Evolutionary conservation across 2,329 filamentous ascomycete species (phyloP), one percentile per base, ranked within the genome.

Genomic region (Fusarium setosum): DNA sequence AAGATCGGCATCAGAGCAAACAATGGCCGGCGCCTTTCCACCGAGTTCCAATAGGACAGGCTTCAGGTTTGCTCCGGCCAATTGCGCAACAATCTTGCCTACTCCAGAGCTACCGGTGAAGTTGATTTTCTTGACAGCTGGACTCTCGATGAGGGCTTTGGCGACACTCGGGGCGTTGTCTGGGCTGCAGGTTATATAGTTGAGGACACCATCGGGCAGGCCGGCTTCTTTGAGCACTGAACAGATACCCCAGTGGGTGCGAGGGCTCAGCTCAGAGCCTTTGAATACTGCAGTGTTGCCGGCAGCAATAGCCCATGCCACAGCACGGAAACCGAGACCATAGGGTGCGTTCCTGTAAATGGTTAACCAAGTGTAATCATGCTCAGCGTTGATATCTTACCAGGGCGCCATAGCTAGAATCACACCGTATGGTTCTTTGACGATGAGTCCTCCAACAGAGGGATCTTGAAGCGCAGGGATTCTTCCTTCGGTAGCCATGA

Each of bases 21-120:
- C 88, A 58, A 96, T 90, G 3, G 91, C 88, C 1, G 88, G 88
- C 1, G 90, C 90, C 76, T 96, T 96, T 35, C 93, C 93, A 4
- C 93, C 93, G 1, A 96, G 84, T 76, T 96, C 93, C 72, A 96
- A 84, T 2, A 96, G 79, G 1, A 91, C 84, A 0, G 92, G 92
- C 81, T 96, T 97, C 34, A 96, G 82, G 70, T 90, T 80, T 73
- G 90, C 86, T 24, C 90, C 93, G 0, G 91, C 91, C 8, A 86
- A 82, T 11, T 83, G 80, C 5, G 88, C 91, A 57, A 96, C 88
- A 73, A 93, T 90, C 31, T 87, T 84, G 2, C 93, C 93, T 0
- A 96, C 89, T 0, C 75, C 74, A 0, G 92, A 93, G 70, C 86
- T 90, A 31, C 93, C 93, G 0, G 93, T 96, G 76, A 96, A 96